Evolutionary conservation across 2,329 filamentous ascomycete genomes (phyloP).

Genomic region (Kalaharituber pfeilii): DNA sequence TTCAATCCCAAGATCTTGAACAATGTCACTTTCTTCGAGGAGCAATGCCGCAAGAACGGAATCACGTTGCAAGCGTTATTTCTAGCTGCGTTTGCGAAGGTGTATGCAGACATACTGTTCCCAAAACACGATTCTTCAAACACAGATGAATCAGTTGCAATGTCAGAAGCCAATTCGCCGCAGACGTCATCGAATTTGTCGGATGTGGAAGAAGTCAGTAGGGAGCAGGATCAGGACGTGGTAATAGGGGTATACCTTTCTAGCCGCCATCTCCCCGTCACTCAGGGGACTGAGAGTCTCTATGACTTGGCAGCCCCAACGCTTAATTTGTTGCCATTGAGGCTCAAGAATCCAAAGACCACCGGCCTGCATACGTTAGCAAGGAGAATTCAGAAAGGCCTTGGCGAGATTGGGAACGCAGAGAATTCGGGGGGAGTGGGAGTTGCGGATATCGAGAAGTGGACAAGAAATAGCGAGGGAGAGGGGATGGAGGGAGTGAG

Average conservation of each 20-base stretch:
- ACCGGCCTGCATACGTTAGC: conserved; percentile 37
- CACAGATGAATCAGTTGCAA: neutral
- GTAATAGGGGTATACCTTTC: conserved; percentile 69
- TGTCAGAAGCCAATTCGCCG: neutral
- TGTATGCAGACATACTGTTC: conserved; percentile 17
- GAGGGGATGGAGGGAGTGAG: conserved; percentile 33
- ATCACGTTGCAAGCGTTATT: conserved; percentile 57
- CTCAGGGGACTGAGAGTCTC: conserved; percentile 16
- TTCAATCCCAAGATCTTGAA: conserved; percentile 36
- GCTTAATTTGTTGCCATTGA: conserved; percentile 59
- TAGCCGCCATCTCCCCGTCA: conserved; percentile 37
- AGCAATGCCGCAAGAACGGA: conserved; percentile 34
- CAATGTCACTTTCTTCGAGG: conserved; percentile 29
- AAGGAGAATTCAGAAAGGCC: conserved; percentile 45
- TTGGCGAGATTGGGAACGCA: conserved; percentile 41
- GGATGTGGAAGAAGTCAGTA: neutral
- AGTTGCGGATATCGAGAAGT: conserved; percentile 52
- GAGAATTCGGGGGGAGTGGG: conserved; percentile 39
- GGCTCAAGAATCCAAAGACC: conserved; percentile 30
- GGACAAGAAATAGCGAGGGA: conserved; percentile 38
- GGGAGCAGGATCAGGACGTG: conserved; percentile 28
- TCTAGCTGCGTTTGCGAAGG: conserved; percentile 50
- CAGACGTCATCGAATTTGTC: neutral
- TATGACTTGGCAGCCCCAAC: conserved; percentile 44
- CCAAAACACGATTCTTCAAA: neutral